Conservation (phyloP, 1,139 yeast species). For the Hyphopichia buzzinii region DNA sequence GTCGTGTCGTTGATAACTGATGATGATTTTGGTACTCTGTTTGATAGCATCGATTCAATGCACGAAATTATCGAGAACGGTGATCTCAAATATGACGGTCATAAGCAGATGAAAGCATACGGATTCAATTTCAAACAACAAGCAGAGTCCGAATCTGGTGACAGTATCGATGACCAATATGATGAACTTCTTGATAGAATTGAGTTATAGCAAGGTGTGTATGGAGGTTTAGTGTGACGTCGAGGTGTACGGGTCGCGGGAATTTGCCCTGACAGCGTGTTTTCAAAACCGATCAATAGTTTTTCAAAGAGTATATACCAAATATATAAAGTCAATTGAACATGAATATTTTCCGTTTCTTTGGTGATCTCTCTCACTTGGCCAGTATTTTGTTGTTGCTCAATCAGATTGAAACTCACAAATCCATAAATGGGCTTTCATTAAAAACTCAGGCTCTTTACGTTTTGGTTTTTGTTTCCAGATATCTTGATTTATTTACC, state of each 20-base stretch:
- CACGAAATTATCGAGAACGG: slow-evolving; percentile 9
- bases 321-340: slow-evolving; percentile 5
- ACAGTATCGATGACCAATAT: slow-evolving; percentile 20
- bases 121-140: slow-evolving; percentile 21
- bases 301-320: background rate
- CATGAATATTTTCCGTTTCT: slow-evolving; percentile 55
- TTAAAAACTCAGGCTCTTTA: slow-evolving; percentile 84
- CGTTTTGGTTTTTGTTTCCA: slow-evolving; percentile 70
- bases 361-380: slow-evolving; percentile 81
- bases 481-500: slow-evolving; percentile 72
- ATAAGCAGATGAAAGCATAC: slow-evolving; percentile 8
- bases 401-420: slow-evolving; percentile 62
- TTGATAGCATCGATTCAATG: slow-evolving; percentile 11
- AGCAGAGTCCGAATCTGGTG: slow-evolving; percentile 6
- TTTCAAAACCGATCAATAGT: too few species aligned
- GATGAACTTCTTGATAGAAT: slow-evolving; percentile 17
- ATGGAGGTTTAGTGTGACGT: background rate
- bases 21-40: slow-evolving; percentile 21
- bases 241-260: background rate
- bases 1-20: slow-evolving; percentile 18
- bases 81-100: slow-evolving; percentile 12
- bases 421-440: slow-evolving; percentile 80
- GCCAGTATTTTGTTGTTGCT: slow-evolving; percentile 75
- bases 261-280: too few species aligned
- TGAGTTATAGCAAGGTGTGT: slow-evolving; percentile 18